Evolutionary conservation across 2,329 filamentous ascomycete species (phyloP), one percentile per base, ranked within the genome.

Genomic region (Aspergillus awamori): DNA sequence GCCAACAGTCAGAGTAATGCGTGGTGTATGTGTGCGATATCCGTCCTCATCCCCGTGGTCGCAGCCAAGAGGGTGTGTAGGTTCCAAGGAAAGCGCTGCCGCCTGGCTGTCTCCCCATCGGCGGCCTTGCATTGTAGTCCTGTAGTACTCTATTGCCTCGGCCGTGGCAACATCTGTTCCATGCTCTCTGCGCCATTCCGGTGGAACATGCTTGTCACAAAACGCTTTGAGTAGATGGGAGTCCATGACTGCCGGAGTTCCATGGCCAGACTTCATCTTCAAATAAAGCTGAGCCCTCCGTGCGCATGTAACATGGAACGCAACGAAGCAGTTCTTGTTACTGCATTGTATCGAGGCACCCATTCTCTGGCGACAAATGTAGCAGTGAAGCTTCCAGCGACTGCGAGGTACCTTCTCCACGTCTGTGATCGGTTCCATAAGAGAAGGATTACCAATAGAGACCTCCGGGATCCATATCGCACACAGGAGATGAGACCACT

Each of bases 381-480:
- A 99, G 79, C 95, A 99, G 43, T 86, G 89, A 72, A 97, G 81
- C 75, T 91, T 96, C 95, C 95, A 99, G 64, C 95, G 86, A 63
- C 89, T 93, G 74, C 93, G 95, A 0, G 95, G 95, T 3, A 99
- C 94, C 77, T 97, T 97, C 74, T 99, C 95, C 38, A 99, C 92
- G 69, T 98, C 95, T 83, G 95, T 96, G 54, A 99, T 93, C 0
- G 95, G 95, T 72, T 99, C 95, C 92, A 98, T 97, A 74, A 98
- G 95, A 7, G 93, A 97, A 63, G 92, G 90, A 72, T 99, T 99
- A 13, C 93, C 95, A 53, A 99, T 86, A 4, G 92, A 94, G 6
- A 98, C 92, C 78, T 99, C 95, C 0, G 95, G 95, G 70, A 99
- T 97, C 95, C 95, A 99, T 81, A 98, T 95, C 33, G 95, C 92